Conservation (phyloP, 192 early-diverging fungal genomes). For the Coemansia sp. region DNA sequence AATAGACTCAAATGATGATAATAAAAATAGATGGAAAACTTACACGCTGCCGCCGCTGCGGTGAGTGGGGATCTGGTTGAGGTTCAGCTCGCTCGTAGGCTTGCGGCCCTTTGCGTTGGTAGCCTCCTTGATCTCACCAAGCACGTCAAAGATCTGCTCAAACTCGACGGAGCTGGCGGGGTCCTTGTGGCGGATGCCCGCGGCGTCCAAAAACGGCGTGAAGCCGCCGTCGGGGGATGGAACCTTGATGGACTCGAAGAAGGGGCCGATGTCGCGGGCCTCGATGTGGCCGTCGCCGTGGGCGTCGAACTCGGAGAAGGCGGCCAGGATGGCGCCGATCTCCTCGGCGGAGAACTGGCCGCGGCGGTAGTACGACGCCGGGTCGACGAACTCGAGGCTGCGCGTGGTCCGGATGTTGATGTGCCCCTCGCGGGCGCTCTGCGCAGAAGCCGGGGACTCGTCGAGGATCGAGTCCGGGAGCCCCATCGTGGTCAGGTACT, state of each 20-base stretch:
- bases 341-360: conserved; percentile 54
- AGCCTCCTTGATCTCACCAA: conserved; percentile 41
- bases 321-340: conserved; percentile 48
- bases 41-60: conserved; percentile 56
- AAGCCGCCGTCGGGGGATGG: conserved; percentile 19
- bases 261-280: conserved; percentile 35
- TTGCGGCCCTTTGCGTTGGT: conserved; percentile 30
- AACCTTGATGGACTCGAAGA: conserved; percentile 41
- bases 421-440: conserved; percentile 9
- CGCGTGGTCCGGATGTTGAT: conserved; percentile 28
- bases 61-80: conserved; percentile 52
- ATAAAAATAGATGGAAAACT: not conserved
- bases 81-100: conserved; percentile 23
- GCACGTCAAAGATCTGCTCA: conserved; percentile 51
- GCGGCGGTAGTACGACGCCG: conserved; percentile 53
- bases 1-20: not conserved
- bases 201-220: conserved; percentile 12
- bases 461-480: conserved; percentile 58
- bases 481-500: conserved; percentile 92
- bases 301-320: conserved; percentile 50
- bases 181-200: conserved; percentile 11
- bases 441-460: conserved; percentile 10
- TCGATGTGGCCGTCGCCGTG: conserved; percentile 47
- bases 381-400: conserved; percentile 38
- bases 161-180: conserved; percentile 38